Percentiles rank a stretch among this genome's conserved stretches.
Evolutionary conservation across 1,139 yeast genomes (phyloP).

Genomic region (Debaryomyces coudertii): DNA sequence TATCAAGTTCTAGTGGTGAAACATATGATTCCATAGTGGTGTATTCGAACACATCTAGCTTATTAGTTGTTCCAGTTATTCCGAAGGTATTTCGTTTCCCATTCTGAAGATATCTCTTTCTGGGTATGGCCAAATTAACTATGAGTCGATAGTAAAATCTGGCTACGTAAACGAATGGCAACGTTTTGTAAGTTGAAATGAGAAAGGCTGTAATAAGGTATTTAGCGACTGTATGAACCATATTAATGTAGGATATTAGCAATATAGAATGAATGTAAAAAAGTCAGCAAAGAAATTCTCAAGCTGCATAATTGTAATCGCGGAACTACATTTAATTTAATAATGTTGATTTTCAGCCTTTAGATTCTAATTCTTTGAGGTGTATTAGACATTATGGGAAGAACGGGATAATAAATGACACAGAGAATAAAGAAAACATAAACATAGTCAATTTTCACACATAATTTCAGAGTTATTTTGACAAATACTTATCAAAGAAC

Average conservation of each 20-base stretch:
- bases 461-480: too few species aligned
- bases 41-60: conserved; percentile 47
- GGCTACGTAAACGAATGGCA: conserved; percentile 69
- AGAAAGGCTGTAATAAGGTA: conserved; percentile 17
- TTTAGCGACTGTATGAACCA: conserved; percentile 7
- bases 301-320: neutral
- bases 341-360: too few species aligned
- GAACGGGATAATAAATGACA: too few species aligned
- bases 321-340: neutral
- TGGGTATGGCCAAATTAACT: conserved; percentile 43
- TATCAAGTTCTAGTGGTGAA: conserved; percentile 80
- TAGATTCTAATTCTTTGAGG: too few species aligned
- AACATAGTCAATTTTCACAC: too few species aligned
- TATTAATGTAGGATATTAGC: conserved; percentile 4
- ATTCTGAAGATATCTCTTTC: conserved; percentile 21
- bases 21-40: conserved; percentile 57
- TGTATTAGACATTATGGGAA: too few species aligned
- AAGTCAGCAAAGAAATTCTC: neutral
- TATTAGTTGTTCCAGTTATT: conserved; percentile 22
- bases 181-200: conserved; percentile 51
- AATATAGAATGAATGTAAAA: neutral
- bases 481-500: too few species aligned
- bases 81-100: conserved; percentile 41
- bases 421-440: too few species aligned
- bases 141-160: conserved; percentile 59